phyloP scores from a whole-genome alignment of 192 early-diverging fungal species.

The Coemansia sp. region DNA sequence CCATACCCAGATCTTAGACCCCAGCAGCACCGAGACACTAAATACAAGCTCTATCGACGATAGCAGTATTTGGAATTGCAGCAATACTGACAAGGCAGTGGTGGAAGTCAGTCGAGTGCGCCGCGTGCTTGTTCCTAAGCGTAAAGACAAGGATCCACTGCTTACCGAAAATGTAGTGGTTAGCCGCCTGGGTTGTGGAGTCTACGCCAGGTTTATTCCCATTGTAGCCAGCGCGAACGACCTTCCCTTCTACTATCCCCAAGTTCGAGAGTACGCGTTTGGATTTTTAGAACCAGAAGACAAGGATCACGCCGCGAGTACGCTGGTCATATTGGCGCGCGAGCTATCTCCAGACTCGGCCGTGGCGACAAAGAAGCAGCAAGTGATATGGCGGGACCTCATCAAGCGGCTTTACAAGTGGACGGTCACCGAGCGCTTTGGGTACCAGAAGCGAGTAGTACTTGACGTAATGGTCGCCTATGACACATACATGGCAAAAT shows the following conservation, averaged over 20 bases:
- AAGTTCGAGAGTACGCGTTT: conserved; percentile 36
- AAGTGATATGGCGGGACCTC: conserved; percentile 59
- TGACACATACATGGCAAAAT: conserved; percentile 63
- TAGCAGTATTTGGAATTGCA: neutral
- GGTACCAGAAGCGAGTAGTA: conserved; percentile 67
- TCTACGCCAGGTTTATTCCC: conserved; percentile 37
- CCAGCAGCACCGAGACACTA: neutral
- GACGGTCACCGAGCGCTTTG: conserved; percentile 67
- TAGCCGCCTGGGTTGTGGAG: neutral
- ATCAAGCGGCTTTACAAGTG: conserved; percentile 70
- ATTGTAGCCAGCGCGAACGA: conserved; percentile 1
- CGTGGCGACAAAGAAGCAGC: conserved; percentile 54
- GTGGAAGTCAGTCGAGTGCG: conserved; percentile 10
- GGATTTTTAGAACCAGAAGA: conserved; percentile 13
- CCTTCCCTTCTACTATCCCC: conserved; percentile 55
- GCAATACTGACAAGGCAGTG: neutral
- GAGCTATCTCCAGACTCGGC: conserved; percentile 18
- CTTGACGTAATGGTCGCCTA: conserved; percentile 73
- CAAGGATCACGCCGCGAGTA: neutral
- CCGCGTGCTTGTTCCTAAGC: conserved; percentile 43
- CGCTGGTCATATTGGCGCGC: conserved; percentile 22
- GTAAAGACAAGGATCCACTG: conserved; percentile 32
- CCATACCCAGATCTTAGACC: conserved; percentile 41
- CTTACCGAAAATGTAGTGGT: conserved; percentile 42
- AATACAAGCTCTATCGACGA: neutral